Conservation (phyloP, 73 alveolate genomes). For the Effrenium voratum region DNA sequence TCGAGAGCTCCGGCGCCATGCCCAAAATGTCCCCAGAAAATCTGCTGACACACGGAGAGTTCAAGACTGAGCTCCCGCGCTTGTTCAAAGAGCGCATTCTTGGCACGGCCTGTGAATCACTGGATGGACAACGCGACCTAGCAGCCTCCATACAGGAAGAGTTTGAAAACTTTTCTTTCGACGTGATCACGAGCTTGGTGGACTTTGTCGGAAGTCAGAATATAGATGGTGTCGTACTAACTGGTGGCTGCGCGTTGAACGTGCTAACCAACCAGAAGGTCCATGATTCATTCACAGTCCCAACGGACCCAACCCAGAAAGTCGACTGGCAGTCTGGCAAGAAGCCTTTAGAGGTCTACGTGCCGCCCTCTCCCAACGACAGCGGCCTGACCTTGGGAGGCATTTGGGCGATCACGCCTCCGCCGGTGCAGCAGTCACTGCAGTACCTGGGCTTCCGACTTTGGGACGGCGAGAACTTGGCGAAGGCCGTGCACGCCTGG, state of each 20-base stretch:
- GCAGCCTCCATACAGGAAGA: constrained; percentile 74
- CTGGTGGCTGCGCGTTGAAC: constrained; percentile 87
- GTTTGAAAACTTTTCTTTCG: constrained; percentile 1
- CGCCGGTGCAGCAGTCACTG: constrained; percentile 17
- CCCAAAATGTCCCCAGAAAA: not conserved
- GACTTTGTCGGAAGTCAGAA: not conserved
- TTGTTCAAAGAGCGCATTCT: not conserved
- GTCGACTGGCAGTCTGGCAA: not conserved
- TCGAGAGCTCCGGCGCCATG: constrained; percentile 20
- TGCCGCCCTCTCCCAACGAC: constrained; percentile 91
- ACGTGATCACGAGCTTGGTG: not conserved
- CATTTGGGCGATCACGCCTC: constrained; percentile 63
- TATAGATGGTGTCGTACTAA: constrained; percentile 64
- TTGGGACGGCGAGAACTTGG: constrained; percentile 37
- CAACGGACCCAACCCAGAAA: not conserved
- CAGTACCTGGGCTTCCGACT: constrained; percentile 78
- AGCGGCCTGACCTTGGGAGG: constrained; percentile 82
- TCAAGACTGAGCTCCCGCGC: not conserved
- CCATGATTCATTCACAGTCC: constrained; percentile 7
- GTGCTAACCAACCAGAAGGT: constrained; percentile 70
- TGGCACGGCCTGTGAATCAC: constrained; percentile 3
- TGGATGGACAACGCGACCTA: constrained; percentile 38
- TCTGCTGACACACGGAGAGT: not conserved
- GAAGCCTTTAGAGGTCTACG: not conserved
- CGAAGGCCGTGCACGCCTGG: not conserved